Evolutionary conservation across 371 early-diverging fungal species (phyloP), one percentile per base, ranked within the genome.

Genomic region (Fennellomyces sp.): DNA sequence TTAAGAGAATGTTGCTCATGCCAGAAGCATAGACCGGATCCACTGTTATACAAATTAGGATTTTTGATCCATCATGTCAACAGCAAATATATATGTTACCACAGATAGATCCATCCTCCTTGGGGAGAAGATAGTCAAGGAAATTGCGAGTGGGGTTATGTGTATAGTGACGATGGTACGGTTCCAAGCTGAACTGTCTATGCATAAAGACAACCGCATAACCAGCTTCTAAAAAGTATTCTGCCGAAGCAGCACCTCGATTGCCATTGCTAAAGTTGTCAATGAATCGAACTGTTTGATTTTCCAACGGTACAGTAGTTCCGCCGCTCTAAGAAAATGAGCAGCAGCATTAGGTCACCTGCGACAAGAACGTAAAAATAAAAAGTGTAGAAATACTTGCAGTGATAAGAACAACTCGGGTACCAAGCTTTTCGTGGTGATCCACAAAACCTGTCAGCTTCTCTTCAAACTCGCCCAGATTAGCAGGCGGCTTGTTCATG

Each of bases 191-290:
- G 72, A 91, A 91, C 69, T 96, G 95, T 27, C 99, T 85, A 65
- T 97, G 93, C 84, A 98, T 81, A 56, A 97, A 98, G 28, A 99
- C 91, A 5, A 97, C 97, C 0, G 94, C 94, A 71, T 98, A 98
- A 6, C 95, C 98, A 2, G 82, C 73, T 42, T 92, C 91, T 36
- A 99, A 64, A 68, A 99, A 97, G 68, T 88, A 88, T 75, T 99
- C 99, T 26, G 98, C 95, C 17, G 97, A 97, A 3, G 89, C 87
- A 3, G 98, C 94, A 31, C 99, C 99, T 26, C 99, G 91, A 2
- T 92, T 97, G 26, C 99, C 99, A 13, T 93, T 95, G 56, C 93
- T 92, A 70, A 99, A 98, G 81, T 99, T 99, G 76, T 99, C 99
- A 58, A 99, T 87, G 73, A 97, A 99, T n/a, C 99, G 91, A 28